Percentiles rank a stretch among this genome's conserved stretches.
These are phyloP conservation scores for Penstemon eatonii DNA, from an alignment of 257 asterid species.

Conservation along the genomic window DNA sequence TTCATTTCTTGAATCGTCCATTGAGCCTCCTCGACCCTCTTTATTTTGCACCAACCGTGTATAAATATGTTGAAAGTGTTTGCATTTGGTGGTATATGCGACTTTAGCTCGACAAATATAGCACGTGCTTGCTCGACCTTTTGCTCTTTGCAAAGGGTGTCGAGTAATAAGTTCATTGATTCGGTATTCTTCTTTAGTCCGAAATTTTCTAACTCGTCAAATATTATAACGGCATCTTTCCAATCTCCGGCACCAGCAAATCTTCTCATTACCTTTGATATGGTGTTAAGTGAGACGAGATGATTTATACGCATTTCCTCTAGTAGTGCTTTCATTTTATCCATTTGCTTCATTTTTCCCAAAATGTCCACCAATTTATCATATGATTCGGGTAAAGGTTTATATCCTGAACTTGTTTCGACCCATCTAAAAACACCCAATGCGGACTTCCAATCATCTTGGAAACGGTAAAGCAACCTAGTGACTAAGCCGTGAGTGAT, in stretches of 20 bases:
- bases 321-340: constrained; percentile 52
- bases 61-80: constrained; percentile 72
- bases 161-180: constrained; percentile 75
- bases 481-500: constrained; percentile 48
- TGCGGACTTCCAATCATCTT: constrained; percentile 87
- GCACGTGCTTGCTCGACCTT: constrained; percentile 67
- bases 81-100: constrained; percentile 64
- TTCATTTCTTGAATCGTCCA: constrained; percentile 95
- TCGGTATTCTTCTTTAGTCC: constrained; percentile 70
- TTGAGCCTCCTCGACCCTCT: constrained; percentile 80
- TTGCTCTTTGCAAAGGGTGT: constrained; percentile 72
- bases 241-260: constrained; percentile 76
- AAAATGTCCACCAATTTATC: constrained; percentile 75
- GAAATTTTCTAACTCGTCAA: constrained; percentile 57
- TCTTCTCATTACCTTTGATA: constrained; percentile 78
- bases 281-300: constrained; percentile 53
- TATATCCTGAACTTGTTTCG: constrained; percentile 45
- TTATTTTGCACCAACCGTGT: constrained; percentile 88
- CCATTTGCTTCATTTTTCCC: constrained; percentile 82
- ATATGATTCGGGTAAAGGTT: constrained; percentile 53
- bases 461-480: constrained; percentile 65
- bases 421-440: constrained; percentile 83
- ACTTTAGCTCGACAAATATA: constrained; percentile 60
- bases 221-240: constrained; percentile 62
- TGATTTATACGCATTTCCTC: constrained; percentile 49